Conservation (phyloP, 495 filamentous ascomycete species). For the Penicillium cinerascens region DNA sequence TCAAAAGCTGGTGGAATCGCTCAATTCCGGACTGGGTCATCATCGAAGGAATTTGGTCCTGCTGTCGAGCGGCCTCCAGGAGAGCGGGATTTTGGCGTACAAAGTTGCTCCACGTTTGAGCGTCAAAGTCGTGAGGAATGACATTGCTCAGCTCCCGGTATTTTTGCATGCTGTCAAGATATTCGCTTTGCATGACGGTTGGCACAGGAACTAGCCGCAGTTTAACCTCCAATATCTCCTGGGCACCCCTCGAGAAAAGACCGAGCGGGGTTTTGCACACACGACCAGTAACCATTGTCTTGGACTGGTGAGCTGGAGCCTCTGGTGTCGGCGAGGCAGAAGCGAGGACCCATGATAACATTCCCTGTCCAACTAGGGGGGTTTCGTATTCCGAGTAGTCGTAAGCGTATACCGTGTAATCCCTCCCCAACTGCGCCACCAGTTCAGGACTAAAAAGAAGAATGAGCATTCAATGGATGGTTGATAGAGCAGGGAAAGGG, state of each 20-base stretch:
- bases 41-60: conserved; percentile 34
- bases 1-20: conserved; percentile 48
- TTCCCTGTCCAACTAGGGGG: conserved; percentile 90
- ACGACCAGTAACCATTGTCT: conserved; percentile 82
- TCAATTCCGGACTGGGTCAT: conserved; percentile 55
- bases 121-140: conserved; percentile 62
- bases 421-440: conserved; percentile 74
- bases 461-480: conserved; percentile 17
- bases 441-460: conserved; percentile 72
- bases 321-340: conserved; percentile 53
- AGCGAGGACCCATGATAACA: conserved; percentile 84
- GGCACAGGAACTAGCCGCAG: conserved; percentile 81
- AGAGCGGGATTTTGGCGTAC: conserved; percentile 57
- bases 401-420: conserved; percentile 95
- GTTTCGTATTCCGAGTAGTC: conserved; percentile 94
- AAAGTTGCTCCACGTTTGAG: conserved; percentile 64
- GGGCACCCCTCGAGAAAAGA: conserved; percentile 75
- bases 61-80: conserved; percentile 28
- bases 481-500: background rate
- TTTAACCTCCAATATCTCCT: conserved; percentile 93
- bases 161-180: conserved; percentile 59
- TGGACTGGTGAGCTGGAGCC: conserved; percentile 55
- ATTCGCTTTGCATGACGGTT: conserved; percentile 67
- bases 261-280: conserved; percentile 81
- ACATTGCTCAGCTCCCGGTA: conserved; percentile 58